Evolutionary conservation across 768 basidiomycete species (phyloP).

Genomic region (Pleurotus citrinopileatus): DNA sequence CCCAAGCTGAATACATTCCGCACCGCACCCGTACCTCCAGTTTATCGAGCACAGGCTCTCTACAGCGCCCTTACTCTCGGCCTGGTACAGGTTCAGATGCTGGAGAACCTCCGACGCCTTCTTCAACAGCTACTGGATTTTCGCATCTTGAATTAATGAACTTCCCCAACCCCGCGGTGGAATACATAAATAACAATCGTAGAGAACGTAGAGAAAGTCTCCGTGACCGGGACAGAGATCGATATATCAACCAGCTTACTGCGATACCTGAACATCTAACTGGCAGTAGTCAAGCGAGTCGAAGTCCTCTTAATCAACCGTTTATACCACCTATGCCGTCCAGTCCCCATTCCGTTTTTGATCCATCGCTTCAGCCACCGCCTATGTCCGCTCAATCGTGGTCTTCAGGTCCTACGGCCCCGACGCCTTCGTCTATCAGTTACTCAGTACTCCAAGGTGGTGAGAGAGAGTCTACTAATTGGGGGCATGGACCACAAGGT

Average conservation of each 20-base stretch:
- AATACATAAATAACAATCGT: conserved; percentile 2
- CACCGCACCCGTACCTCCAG: conserved; percentile 1
- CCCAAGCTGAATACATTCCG: neutral
- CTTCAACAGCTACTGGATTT: conserved; percentile 9
- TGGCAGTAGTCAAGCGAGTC: conserved; percentile 5
- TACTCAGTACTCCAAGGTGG: neutral
- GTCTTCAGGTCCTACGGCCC: neutral
- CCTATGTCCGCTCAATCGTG: conserved; percentile 1
- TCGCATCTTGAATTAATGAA: conserved; percentile 13
- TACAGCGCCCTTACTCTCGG: neutral
- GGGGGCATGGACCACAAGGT: neutral
- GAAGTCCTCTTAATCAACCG: neutral
- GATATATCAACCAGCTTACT: conserved; percentile 4
- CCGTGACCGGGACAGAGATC: conserved; percentile 9
- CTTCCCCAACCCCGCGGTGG: conserved; percentile 11
- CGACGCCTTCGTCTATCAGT: conserved; percentile 4
- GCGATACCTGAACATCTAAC: conserved; percentile 7
- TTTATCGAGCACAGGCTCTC: conserved; percentile 1
- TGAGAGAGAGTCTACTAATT: neutral
- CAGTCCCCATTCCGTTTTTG: conserved; percentile 2
- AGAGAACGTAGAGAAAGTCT: conserved; percentile 1
- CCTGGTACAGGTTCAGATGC: neutral
- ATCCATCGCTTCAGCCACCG: conserved; percentile 5
- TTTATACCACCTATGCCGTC: neutral
- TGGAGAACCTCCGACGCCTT: conserved; percentile 1